Base-by-base conservation (phyloP, 2,329 filamentous ascomycete species). In the Nothophaeocryptopus gaeumannii region DNA sequence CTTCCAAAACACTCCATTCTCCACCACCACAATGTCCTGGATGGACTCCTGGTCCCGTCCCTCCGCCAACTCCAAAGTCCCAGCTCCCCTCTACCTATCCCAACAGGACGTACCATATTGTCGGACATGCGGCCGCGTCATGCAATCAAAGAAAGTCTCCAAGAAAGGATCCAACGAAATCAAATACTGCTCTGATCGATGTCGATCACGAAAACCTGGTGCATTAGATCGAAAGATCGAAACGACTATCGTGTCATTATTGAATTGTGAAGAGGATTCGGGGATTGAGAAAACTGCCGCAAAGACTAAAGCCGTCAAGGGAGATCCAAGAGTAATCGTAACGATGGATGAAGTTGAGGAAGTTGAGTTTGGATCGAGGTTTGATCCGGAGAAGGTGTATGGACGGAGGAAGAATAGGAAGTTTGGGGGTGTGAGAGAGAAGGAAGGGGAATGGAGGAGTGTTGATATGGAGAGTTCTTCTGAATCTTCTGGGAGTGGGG, bases 141-240 rank as follows among this genome's bases (percentile, higher is more conserved):
- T 82, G 34, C 47, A 51, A 41, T 57, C 57, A 26, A 59, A 61
- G 45, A 57, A 56, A 30, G 30, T 53, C 15, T 50, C 29, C 33
- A 58, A 54, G 33, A 70, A 70, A 39, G 60, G 59, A 2, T 58
- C 60, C 5, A 68, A 61, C 31, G 58, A 56, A 35, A 64, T 74
- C 30, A 82, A 80, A 54, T 84, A 82, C 68, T 83, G 81, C 67
- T 83, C 80, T 0, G 69, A 74, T 39, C 69, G 76, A 33, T 84
- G 80, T 56, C 71, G 78, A 14, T 71, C 70, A 31, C 71, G 72
- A 33, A 82, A 81, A 11, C 57, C 60, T 2, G 55, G 52, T 5
- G 58, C 59, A 5, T 43, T 63, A 8, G 80, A 82, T 57, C 70
- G 72, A 2, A 73, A 74, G 48, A 79, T 83, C 37, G 80, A 83